Base-by-base conservation (phyloP, 345 rosid species). In the Eutrema japonicum region DNA sequence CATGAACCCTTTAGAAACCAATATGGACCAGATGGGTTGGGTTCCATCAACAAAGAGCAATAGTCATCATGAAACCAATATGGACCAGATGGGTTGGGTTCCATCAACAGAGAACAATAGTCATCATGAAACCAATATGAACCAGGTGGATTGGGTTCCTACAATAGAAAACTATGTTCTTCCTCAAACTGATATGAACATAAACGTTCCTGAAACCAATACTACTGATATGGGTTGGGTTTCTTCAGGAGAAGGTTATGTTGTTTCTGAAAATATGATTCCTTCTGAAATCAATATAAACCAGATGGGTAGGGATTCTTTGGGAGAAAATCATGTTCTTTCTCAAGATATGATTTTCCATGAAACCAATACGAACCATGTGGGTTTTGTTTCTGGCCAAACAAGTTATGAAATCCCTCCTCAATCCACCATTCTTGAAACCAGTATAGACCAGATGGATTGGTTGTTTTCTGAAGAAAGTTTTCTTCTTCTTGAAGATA, bases 101-200 rank as follows among this genome's bases (percentile, higher is more conserved):
- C 22, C 22, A 18, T 18, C 22, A 18, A 18, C 1, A 18, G 22
- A 18, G 22, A 18, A 1, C 1, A 18, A 18, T 18, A 18, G 22
- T 18, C 22, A 18, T 18, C 22, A 18, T 0, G 22, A 18, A 18
- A 18, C 64, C 43, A 53, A 14, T 41, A 42, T 43, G 14, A 4
- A 43, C 35, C 50, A 60, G 0, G 26, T 60, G 30, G 74, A 27
- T 58, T 47, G 56, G 74, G 10, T 3, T 16, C 43, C 35, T 65
- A 18, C 56, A 10, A 18, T 4, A 51, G 37, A 52, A 38, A 43
- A 18, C 29, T 40, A 27, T 67, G 38, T 12, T 53, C 40, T 45
- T 29, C 49, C 11, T 14, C n/a, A 60, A 8, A 37, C 9, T 38
- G 9, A 43, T 5, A 43, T 43, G 47, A 41, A 37, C 22, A 37